Base-by-base conservation (phyloP, 306 rosid species). In the Medicago lupulina region DNA sequence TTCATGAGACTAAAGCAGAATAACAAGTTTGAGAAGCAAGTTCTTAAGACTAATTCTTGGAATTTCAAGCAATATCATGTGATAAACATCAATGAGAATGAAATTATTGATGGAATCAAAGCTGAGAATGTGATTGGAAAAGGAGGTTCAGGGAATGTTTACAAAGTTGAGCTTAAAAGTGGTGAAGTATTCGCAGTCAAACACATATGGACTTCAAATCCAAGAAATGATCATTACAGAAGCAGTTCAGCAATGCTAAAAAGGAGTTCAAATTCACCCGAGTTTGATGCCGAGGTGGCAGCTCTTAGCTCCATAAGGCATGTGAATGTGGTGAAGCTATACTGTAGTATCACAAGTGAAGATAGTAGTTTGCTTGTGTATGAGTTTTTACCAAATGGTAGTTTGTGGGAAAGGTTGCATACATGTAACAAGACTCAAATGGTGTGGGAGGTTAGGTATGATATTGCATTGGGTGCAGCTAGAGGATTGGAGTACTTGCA, bases 131-230 rank as follows among this genome's bases (percentile, higher is more conserved):
- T 89, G 80, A 89, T 93, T 21, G 98, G 97, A 2, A 91, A 83
- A 75, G 98, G 98, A 66, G 98, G 98, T 66, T 93, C 98, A 3
- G 98, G 98, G 58, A 87, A 85, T 74, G 98, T 93, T 43, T 93
- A 93, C 86, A 88, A 80, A 73, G 97, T 70, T 7, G 76, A 64
- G 5, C 87, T 91, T 4, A 69, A 82, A 47, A 81, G 85, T 40
- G 97, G 93, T 12, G 84, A 77, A 76, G 84, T 83, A 76, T 75
- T 91, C 3, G 97, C 97, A 0, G 98, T 91, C 44, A 93, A 91
- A 83, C 98, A 93, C 81, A 88, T 91, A 38, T 89, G 92, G 93
- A 75, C 88, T 16, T 51, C 91, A 15, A 87, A 83, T 62, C 39
- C 72, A 9, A 76, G 61, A 11, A 75, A 53, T 15, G 87, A 82